Base-by-base conservation (phyloP, 192 early-diverging fungal species). In the Entrophospora sp. region DNA sequence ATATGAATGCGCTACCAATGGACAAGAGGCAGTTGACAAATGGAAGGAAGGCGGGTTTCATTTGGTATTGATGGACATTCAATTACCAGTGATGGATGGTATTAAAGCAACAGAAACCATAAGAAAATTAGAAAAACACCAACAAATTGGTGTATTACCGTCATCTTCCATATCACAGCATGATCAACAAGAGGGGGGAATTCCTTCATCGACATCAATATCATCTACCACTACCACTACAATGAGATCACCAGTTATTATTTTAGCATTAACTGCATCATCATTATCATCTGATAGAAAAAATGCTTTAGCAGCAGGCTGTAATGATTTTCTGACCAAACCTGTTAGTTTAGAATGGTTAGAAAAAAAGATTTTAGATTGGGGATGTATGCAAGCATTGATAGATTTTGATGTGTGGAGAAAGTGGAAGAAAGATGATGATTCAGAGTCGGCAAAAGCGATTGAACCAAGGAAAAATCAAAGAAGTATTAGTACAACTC, bases 351-450 rank as follows among this genome's bases (percentile, higher is more conserved):
- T 92, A 8, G 78, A 79, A 16, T 95, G 92, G 92, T 76, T 95
- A 24, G 85, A 86, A 71, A 81, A 84, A 43, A 93, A 93, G 76
- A 89, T 95, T 62, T 79, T 89, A 25, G 92, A 95, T 69, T 95
- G 92, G 92, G 92, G 91, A 1, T 87, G 87, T 67, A 95, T 95
- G 87, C 92, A 95, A 64, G 89, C 91, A 0, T 73, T 95, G 24
- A 93, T 95, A 58, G 91, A 95, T 70, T 88, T 91, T 61, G 88
- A 90, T 27, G 82, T 78, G 38, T 86, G 83, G 83, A 73, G 76
- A 46, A 73, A 69, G 25, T 82, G 83, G 83, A 84, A 82, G 44
- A 61, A 51, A 18, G 53, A 48, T 35, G 61, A 32, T 4, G 59
- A 61, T 1, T 9, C 9, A 18, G 5, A n/a, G 18, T 18, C 5